Percentiles rank a stretch among this genome's conserved stretches.
Conservation (phyloP, 345 rosid species). For the Euphorbia lathyris region DNA sequence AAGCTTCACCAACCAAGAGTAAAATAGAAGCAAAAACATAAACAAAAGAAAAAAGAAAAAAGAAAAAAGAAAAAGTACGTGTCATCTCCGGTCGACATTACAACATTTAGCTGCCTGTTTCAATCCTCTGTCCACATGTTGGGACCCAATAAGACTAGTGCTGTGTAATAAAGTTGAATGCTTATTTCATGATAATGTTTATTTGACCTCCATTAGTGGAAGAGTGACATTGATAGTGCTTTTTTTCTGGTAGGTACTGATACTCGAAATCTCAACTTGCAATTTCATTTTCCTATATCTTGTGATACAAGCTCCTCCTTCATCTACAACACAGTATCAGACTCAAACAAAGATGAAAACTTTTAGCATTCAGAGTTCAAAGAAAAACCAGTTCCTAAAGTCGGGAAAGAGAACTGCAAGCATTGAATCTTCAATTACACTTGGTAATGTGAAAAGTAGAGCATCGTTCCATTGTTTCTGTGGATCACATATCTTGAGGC, state of each 20-base stretch:
- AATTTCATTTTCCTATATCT: background rate
- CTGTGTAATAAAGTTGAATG: background rate
- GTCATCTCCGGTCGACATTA: slow-evolving; percentile 2
- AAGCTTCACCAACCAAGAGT: slow-evolving; percentile 16
- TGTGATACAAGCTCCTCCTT: background rate
- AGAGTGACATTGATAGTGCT: slow-evolving; percentile 14
- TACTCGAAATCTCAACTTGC: slow-evolving; percentile 11
- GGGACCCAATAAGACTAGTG: slow-evolving; percentile 2
- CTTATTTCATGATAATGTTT: background rate
- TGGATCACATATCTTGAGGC: slow-evolving; percentile 19
- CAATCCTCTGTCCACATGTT: background rate
- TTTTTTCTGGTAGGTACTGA: slow-evolving; percentile 7
- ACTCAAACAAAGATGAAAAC: slow-evolving; percentile 18
- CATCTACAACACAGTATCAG: background rate
- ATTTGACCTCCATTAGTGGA: slow-evolving; percentile 3
- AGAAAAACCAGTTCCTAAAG: slow-evolving; percentile 23
- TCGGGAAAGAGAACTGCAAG: slow-evolving; percentile 25
- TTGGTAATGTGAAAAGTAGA: slow-evolving; percentile 14
- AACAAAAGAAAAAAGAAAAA: slow-evolving; percentile 18
- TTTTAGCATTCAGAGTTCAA: slow-evolving; percentile 9
- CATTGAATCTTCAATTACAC: slow-evolving; percentile 11
- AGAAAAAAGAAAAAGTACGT: too few relatives aligned
- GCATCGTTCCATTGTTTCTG: slow-evolving; percentile 5
- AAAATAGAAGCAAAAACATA: slow-evolving; percentile 2
- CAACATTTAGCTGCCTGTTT: slow-evolving; percentile 13